These are phyloP conservation scores for Apiospora arundinis DNA, from an alignment of 2,329 filamentous ascomycete species.

Conservation along the genomic window DNA sequence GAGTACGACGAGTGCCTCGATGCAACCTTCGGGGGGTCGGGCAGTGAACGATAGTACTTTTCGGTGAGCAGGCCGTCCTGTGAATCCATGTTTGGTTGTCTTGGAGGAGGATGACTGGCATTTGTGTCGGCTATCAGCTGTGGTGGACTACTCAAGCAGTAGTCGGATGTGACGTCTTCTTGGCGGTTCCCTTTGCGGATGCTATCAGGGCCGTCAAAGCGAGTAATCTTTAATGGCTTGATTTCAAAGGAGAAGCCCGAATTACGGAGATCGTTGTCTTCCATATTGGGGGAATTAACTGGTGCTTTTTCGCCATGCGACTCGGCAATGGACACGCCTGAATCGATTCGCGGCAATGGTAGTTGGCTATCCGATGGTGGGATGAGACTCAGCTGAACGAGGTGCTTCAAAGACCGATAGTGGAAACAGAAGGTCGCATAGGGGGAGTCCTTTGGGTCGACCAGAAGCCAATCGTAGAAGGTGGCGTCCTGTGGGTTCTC, in stretches of 20 bases:
- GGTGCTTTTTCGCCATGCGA: neutral
- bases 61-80: slow-evolving; percentile 22
- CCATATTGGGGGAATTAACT: neutral
- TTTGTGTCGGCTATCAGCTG: slow-evolving; percentile 24
- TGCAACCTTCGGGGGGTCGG: slow-evolving; percentile 34
- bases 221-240: slow-evolving; percentile 25
- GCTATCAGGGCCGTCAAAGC: slow-evolving; percentile 25
- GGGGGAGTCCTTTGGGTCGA: slow-evolving; percentile 58
- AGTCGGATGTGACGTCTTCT: slow-evolving; percentile 12
- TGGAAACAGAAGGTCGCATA: slow-evolving; percentile 62
- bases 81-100: slow-evolving; percentile 19
- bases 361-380: slow-evolving; percentile 35
- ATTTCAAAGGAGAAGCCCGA: slow-evolving; percentile 30
- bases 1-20: slow-evolving; percentile 35
- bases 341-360: slow-evolving; percentile 3
- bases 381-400: slow-evolving; percentile 56
- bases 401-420: slow-evolving; percentile 59
- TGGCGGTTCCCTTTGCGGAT: neutral
- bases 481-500: slow-evolving; percentile 56
- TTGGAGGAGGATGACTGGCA: neutral
- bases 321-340: neutral
- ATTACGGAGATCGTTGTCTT: neutral
- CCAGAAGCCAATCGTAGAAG: slow-evolving; percentile 59
- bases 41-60: slow-evolving; percentile 36
- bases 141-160: slow-evolving; percentile 30